These are phyloP conservation scores for Metarhizium guizhouense DNA, from an alignment of 2,329 filamentous ascomycete species.

Conservation along the genomic window DNA sequence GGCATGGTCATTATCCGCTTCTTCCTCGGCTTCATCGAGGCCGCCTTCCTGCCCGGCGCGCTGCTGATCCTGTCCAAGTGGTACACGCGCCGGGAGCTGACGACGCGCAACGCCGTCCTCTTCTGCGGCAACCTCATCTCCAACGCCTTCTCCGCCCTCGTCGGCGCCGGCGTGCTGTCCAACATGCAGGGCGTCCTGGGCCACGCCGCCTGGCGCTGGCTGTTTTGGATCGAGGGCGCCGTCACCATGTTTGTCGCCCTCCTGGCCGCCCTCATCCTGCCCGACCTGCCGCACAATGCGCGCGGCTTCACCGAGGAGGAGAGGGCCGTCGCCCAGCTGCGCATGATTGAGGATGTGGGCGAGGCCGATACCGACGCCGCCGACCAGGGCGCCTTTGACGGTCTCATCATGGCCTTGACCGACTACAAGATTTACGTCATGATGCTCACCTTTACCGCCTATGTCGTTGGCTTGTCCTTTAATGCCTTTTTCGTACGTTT, in stretches of 20 bases:
- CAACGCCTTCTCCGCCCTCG: constrained; percentile 49
- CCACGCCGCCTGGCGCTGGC: constrained; percentile 51
- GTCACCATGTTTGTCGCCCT: constrained; percentile 41
- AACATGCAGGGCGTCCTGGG: constrained; percentile 48
- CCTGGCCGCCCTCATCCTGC: constrained; percentile 37
- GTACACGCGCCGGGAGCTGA: constrained; percentile 54
- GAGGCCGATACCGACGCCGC: constrained; percentile 43
- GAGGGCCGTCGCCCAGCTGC: constrained; percentile 41
- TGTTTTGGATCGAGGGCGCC: constrained; percentile 51
- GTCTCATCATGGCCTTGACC: constrained; percentile 49
- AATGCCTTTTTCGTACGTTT: constrained; percentile 46
- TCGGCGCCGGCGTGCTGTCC: constrained; percentile 49
- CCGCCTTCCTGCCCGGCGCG: constrained; percentile 55
- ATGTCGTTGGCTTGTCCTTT: constrained; percentile 49
- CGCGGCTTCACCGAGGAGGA: constrained; percentile 53
- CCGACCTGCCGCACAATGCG: constrained; percentile 47
- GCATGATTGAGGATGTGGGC: constrained; percentile 49
- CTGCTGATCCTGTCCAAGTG: constrained; percentile 56
- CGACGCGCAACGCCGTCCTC: constrained; percentile 44
- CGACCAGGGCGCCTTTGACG: constrained; percentile 41
- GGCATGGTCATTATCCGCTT: constrained; percentile 49
- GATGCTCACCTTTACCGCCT: constrained; percentile 53
- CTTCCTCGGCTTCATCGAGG: constrained; percentile 53
- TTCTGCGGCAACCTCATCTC: constrained; percentile 53
- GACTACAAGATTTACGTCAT: constrained; percentile 55